Evolutionary conservation across 306 rosid genomes (phyloP), one percentile per base, ranked within the genome.

Genomic region (Quercus berberidifolia): DNA sequence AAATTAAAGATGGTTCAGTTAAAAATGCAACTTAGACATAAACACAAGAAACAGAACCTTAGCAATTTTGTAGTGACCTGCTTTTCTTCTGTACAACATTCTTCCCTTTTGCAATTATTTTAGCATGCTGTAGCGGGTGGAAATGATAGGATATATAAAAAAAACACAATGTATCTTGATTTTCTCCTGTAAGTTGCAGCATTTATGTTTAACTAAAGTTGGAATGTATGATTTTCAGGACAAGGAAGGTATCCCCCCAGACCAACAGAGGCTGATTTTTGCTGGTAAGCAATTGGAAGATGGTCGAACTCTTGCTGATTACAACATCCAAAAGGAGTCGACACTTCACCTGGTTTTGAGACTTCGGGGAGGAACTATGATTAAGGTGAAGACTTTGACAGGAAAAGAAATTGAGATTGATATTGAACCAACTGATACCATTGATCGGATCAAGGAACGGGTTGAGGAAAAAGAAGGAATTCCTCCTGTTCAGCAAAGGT

Each of bases 401-500:
- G 99, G 99, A 72, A 95, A 95, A 89, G 99, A 95, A 83, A 95
- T 95, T 83, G 99, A 95, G 90, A 91, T 95, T 78, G 98, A 95
- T 71, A 95, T 95, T 51, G 99, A 92, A 80, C 98, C 96, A 46
- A 95, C 92, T 46, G 98, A 93, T 78, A 95, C 99, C 71, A 95
- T 95, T 76, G 98, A 92, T 31, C 91, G 97, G 78, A 89, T 91
- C 88, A 93, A 95, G 88, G 97, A 95, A 82, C 90, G 98, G 9
- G 99, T 95, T 59, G 98, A 95, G 90, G 98, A 95, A 85, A 95
- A 95, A 69, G 99, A 95, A 74, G 99, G 99, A 59, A 95, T 95
- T 83, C 99, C 99, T 69, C 99, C 99, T 4, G 97, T 95, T 82
- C 99, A 93, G 87, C 99, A 95, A 81, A 93, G 99, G 99, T 95